Percentiles rank a stretch among this genome's conserved stretches.
These are phyloP conservation scores for Neurospora cerealis DNA, from an alignment of 495 filamentous ascomycete genomes.

Conservation along the genomic window DNA sequence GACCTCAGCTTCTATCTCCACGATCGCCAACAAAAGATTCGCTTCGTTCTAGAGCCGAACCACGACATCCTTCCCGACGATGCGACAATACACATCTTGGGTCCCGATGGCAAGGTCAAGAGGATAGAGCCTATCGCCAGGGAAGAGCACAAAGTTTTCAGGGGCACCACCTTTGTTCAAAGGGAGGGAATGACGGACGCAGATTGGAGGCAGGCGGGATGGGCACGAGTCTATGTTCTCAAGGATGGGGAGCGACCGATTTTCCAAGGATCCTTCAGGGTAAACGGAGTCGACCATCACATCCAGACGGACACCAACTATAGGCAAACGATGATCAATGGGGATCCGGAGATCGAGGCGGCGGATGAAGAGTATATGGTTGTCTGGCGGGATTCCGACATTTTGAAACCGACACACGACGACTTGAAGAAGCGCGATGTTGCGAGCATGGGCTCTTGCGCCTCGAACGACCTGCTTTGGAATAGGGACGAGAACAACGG, in stretches of 20 bases:
- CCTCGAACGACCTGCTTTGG: constrained; percentile 58
- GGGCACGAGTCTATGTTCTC: constrained; percentile 70
- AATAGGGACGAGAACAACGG: constrained; percentile 59
- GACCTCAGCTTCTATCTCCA: constrained; percentile 72
- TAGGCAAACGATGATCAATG: constrained; percentile 54
- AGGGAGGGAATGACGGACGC: constrained; percentile 42
- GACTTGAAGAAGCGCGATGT: constrained; percentile 28
- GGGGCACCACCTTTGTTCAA: constrained; percentile 64
- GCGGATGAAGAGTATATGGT: constrained; percentile 73
- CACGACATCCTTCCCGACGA: constrained; percentile 77
- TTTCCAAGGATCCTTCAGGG: constrained; percentile 84
- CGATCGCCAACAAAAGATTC: constrained; percentile 55
- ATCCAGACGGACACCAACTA: constrained; percentile 71
- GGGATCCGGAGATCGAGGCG: constrained; percentile 61
- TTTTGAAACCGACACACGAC: constrained; percentile 29
- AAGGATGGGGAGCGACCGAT: constrained; percentile 68
- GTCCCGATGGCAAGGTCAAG: constrained; percentile 53
- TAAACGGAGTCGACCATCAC: constrained; percentile 77
- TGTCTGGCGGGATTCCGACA: constrained; percentile 84
- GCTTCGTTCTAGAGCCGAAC: constrained; percentile 80
- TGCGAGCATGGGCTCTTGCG: constrained; percentile 37
- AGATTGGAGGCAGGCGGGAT: constrained; percentile 74
- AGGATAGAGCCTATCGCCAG: constrained; percentile 56
- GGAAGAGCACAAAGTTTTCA: constrained; percentile 70
- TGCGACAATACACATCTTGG: constrained; percentile 63